Percentiles rank a stretch among this genome's conserved stretches.
phyloP scores from a whole-genome alignment of 2,329 filamentous ascomycete species.

The Pseudophaeomoniella oleicola region DNA sequence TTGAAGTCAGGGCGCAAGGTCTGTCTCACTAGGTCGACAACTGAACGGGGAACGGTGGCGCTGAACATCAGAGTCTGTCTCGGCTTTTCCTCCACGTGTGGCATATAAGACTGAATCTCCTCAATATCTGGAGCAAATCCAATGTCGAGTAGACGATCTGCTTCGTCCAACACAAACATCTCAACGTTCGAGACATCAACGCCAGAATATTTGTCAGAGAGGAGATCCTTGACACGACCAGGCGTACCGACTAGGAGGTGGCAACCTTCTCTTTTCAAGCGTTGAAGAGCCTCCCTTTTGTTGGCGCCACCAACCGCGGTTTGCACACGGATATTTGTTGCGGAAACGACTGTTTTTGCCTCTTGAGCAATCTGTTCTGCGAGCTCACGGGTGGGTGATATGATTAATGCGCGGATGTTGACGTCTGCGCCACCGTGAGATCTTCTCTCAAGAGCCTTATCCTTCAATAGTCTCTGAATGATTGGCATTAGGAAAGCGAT shows the following conservation, averaged over 20 bases:
- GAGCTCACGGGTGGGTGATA: conserved; percentile 49
- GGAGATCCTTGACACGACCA: conserved; percentile 69
- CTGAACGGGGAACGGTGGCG: conserved; percentile 74
- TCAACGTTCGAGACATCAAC: conserved; percentile 49
- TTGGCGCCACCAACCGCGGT: conserved; percentile 85
- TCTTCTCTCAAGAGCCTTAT: conserved; percentile 39
- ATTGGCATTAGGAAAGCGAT: conserved; percentile 81
- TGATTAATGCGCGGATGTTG: conserved; percentile 45
- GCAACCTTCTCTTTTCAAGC: conserved; percentile 45
- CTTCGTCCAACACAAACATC: conserved; percentile 72
- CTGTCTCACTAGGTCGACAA: conserved; percentile 61
- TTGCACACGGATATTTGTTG: conserved; percentile 55
- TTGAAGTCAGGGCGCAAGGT: conserved; percentile 74
- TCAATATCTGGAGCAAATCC: conserved; percentile 88
- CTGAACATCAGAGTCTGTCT: conserved; percentile 91
- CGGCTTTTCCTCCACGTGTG: conserved; percentile 45
- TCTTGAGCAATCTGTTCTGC: conserved; percentile 55
- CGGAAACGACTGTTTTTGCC: conserved; percentile 49
- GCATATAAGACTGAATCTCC: conserved; percentile 54
- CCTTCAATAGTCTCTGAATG: conserved; percentile 61
- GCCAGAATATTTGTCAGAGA: conserved; percentile 48
- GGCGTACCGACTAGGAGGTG: conserved; percentile 74
- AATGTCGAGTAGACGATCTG: conserved; percentile 79
- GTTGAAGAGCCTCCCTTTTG: conserved; percentile 52
- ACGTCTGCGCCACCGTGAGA: conserved; percentile 12